Base-by-base conservation (phyloP, 2,329 filamentous ascomycete species). In the Fusarium sp. region DNA sequence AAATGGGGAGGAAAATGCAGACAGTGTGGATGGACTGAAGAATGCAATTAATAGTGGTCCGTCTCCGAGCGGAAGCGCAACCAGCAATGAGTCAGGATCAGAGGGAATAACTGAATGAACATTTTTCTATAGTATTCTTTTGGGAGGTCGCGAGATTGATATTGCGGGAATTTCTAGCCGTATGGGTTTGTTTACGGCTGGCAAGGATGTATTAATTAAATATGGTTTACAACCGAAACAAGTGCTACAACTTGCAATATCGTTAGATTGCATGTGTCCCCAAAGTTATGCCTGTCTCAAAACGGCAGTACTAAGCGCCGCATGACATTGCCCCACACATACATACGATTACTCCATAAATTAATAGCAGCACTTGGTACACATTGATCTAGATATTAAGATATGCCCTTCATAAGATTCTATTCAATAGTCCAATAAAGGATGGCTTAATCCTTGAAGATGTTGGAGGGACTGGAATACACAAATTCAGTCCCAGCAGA, bases 131-230 rank as follows among this genome's bases (percentile, higher is more conserved):
- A 11, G 1, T 38, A 7, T 11, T n/a, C 6, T n/a, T 38, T 12
- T 38, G 1, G 16, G 16, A 10, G 3, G 16, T 4, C 5, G 5
- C 9, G 9, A 1, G 1, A 38, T 10, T 18, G 8, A 38, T 11
- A 6, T 18, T 18, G 5, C 16, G 10, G 8, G 2, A 18, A 11
- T 18, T 3, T 9, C 8, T 10, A 34, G 32, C 9, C 9, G 6
- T 18, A 2, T 18, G 18, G 6, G 5, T n/a, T 7, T n/a, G 10
- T n/a, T n/a, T 38, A 12, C 18, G 10, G 2, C 10, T 12, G 18
- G 32, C 6, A n/a, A 12, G 3, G 10, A 12, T 1, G 18, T 7
- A 7, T 12, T 12, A 38, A 38, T 38, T 7, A 12, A 38, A n/a
- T n/a, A 11, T n/a, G 0, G 18, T 38, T 38, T n/a, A 38, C 18